Evolutionary conservation across 345 rosid genomes (phyloP).

Genomic region (Gynandropsis gynandra): DNA sequence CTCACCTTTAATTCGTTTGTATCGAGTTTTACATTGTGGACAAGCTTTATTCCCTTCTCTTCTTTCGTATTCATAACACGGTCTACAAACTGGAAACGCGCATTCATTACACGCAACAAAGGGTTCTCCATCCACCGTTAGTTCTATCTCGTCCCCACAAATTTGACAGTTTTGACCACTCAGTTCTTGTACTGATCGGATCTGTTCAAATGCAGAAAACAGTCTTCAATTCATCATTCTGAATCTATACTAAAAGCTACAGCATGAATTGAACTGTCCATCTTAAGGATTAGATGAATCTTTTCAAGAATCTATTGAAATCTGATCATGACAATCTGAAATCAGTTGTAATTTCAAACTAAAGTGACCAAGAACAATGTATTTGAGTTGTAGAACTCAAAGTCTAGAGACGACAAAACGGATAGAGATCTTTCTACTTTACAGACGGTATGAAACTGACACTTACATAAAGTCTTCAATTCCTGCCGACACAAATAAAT

Average conservation of each 20-base stretch:
- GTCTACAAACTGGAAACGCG: constrained; percentile 95
- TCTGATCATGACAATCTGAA: not conserved
- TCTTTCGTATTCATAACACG: constrained; percentile 93
- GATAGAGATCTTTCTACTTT: too few species aligned
- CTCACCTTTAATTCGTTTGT: constrained; percentile 79
- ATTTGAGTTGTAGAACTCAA: not conserved
- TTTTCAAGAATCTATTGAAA: too few species aligned
- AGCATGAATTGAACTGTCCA: too few species aligned
- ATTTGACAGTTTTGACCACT: constrained; percentile 90
- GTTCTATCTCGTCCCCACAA: constrained; percentile 81
- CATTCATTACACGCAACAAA: constrained; percentile 98
- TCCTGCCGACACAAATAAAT: constrained; percentile 24
- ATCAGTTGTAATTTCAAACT: constrained; percentile 3
- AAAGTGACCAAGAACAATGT: not conserved
- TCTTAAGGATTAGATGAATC: too few species aligned
- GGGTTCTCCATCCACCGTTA: constrained; percentile 59
- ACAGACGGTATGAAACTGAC: not conserved
- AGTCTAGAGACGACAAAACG: too few species aligned
- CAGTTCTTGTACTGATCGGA: constrained; percentile 76
- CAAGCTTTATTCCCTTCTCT: constrained; percentile 95
- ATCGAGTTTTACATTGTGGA: constrained; percentile 94
- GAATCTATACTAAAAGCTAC: too few species aligned
- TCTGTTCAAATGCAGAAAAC: constrained; percentile 34
- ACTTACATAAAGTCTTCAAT: not conserved
- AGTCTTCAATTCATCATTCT: too few species aligned